Conservation (phyloP, 129 eudicot genomes). For the Tagetes patula region DNA sequence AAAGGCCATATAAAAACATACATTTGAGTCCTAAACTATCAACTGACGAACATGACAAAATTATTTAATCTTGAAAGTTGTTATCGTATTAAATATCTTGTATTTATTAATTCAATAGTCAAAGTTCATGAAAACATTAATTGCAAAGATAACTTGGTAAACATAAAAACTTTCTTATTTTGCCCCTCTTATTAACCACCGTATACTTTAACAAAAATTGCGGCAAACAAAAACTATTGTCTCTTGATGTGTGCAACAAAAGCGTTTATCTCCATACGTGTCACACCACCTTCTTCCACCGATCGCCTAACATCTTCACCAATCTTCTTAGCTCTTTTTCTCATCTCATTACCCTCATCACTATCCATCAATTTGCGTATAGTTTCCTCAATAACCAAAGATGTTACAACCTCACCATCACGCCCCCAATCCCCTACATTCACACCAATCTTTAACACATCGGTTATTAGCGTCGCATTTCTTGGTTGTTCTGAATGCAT, state of each 20-base stretch:
- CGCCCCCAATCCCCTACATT: conserved; percentile 31
- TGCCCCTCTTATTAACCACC: too few species aligned
- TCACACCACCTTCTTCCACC: conserved; percentile 29
- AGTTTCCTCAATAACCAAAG: conserved; percentile 2
- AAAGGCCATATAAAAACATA: too few species aligned
- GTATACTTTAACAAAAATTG: too few species aligned
- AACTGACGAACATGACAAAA: too few species aligned
- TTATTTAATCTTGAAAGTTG: too few species aligned
- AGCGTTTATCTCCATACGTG: conserved; percentile 29
- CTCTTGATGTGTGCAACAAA: conserved; percentile 33
- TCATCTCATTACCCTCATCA: conserved; percentile 33
- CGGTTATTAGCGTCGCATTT: conserved; percentile 29
- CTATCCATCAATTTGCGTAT: conserved; percentile 31
- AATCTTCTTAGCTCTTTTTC: conserved; percentile 24
- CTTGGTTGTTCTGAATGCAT: conserved; percentile 57
- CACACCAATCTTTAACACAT: conserved; percentile 31
- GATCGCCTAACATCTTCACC: conserved; percentile 27
- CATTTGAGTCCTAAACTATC: too few species aligned
- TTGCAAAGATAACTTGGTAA: too few species aligned
- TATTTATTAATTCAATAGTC: too few species aligned
- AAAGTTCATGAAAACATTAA: too few species aligned
- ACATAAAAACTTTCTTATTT: too few species aligned
- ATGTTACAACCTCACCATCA: conserved; percentile 16
- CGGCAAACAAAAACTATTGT: too few species aligned
- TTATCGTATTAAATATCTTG: too few species aligned